A percentile compares a stretch with the other conserved stretches of the same genome.
These are phyloP conservation scores for Rhexocercosporidium sp. DNA, from an alignment of 2,329 filamentous ascomycete species.

Conservation along the genomic window DNA sequence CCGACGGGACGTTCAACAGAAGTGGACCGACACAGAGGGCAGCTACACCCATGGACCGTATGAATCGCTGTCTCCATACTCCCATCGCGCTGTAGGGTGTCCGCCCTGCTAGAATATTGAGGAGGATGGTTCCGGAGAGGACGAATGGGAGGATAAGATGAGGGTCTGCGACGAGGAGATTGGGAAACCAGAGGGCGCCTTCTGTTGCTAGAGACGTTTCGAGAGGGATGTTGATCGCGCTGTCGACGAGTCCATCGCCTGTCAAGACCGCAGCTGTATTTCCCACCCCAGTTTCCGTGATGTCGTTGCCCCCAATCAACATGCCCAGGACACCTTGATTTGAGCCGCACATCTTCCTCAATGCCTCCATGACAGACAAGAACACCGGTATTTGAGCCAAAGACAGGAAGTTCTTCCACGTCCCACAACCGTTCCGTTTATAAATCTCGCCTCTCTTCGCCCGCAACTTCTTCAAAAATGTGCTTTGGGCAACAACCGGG, in stretches of 20 bases:
- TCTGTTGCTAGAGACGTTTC: slow-evolving; percentile 53
- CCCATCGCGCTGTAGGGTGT: slow-evolving; percentile 17
- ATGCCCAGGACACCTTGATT: slow-evolving; percentile 47
- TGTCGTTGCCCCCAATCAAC: slow-evolving; percentile 29
- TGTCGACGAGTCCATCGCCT: slow-evolving; percentile 14
- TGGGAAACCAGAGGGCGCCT: slow-evolving; percentile 65
- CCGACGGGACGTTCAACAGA: slow-evolving; percentile 48
- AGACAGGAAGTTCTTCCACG: slow-evolving; percentile 42
- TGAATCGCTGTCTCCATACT: slow-evolving; percentile 36
- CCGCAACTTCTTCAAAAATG: slow-evolving; percentile 31
- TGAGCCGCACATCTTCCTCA: slow-evolving; percentile 53
- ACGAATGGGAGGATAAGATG: slow-evolving; percentile 53
- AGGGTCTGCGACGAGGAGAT: slow-evolving; percentile 59
- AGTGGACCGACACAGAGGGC: slow-evolving; percentile 47
- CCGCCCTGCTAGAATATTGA: slow-evolving; percentile 47
- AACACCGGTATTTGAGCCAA: slow-evolving; percentile 52
- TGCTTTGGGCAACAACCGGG: slow-evolving; percentile 24
- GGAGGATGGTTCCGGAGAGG: slow-evolving; percentile 53
- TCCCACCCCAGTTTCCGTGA: not conserved
- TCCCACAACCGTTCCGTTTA: slow-evolving; percentile 43
- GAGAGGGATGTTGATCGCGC: slow-evolving; percentile 15
- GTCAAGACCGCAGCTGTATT: not conserved
- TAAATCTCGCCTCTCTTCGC: slow-evolving; percentile 41
- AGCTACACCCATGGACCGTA: slow-evolving; percentile 43
- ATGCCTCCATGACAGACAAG: slow-evolving; percentile 51